A percentile compares a stretch with the other conserved stretches of the same genome.
phyloP scores from a whole-genome alignment of 1,139 yeast genomes.

The Oligophagozyma castellii region DNA sequence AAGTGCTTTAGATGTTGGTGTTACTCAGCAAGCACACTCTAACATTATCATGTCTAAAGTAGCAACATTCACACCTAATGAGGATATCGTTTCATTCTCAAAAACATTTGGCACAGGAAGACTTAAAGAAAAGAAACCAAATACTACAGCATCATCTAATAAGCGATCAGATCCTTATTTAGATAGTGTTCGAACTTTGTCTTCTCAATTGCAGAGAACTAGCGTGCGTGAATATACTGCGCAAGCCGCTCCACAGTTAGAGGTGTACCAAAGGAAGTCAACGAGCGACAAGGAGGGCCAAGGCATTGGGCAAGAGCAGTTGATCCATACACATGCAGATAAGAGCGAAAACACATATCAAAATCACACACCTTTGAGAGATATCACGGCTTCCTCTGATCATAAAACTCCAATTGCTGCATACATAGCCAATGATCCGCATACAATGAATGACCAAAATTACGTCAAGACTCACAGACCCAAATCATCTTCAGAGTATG shows the following conservation, averaged over 20 bases:
- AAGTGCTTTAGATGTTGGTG: constrained; percentile 13
- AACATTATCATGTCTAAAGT: constrained; percentile 15
- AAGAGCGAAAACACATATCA: background rate
- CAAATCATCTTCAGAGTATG: constrained; percentile 14
- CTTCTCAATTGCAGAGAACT: constrained; percentile 12
- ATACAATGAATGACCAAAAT: background rate
- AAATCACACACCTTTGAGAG: too few species aligned
- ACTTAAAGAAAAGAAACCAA: constrained; percentile 6
- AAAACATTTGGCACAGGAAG: constrained; percentile 24
- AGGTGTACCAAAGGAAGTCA: too few species aligned
- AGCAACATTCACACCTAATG: constrained; percentile 18
- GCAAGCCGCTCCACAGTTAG: constrained; percentile 11
- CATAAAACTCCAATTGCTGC: background rate
- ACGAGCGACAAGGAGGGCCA: constrained; percentile 1
- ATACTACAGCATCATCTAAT: background rate
- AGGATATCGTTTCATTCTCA: constrained; percentile 21
- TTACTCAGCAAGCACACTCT: constrained; percentile 18
- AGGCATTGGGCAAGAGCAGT: background rate
- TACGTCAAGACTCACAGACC: constrained; percentile 3
- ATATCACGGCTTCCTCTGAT: too few species aligned
- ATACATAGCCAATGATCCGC: background rate
- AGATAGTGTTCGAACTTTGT: background rate
- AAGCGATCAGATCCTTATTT: background rate
- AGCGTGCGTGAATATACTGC: constrained; percentile 18
- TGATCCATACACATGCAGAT: background rate